Base-by-base conservation (phyloP, 306 rosid genomes). In the Purshia tridentata region DNA sequence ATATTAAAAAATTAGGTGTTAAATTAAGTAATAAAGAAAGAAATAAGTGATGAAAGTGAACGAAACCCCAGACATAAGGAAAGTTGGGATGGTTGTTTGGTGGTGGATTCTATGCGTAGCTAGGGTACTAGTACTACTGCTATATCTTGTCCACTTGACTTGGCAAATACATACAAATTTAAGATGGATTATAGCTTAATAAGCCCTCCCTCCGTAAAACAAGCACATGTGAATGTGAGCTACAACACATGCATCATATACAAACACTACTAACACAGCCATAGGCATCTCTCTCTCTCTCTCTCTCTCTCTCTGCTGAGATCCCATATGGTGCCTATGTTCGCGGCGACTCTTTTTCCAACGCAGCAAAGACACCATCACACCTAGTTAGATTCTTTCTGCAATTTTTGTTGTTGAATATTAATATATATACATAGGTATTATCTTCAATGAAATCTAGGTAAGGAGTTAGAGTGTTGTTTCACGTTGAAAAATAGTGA, bases 171-270 rank as follows among this genome's bases (percentile, higher is more conserved):
- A 46, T 46, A 46, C 49, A 10, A 10, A n/a, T n/a, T n/a, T n/a
- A n/a, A 46, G 12, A 46, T 46, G 49, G 14, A 46, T 13, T 46
- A 46, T 7, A 7, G 50, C 66, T 67, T 74, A 72, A 63, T 74
- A 72, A 63, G 57, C 77, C 13, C 9, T 76, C 13, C 12, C 77
- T 85, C 88, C 92, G 80, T 81, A 76, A 87, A 85, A 87, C 90
- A 81, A 77, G 86, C 80, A 75, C 96, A 86, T 82, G 89, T 84
- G 96, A 87, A 74, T n/a, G 13, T 41, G 49, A 62, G 22, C 84
- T 70, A 57, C 76, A 60, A 76, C 74, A 65, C 77, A 73, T 14
- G 67, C 78, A 81, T 85, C 79, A 78, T 79, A 77, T 79, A 70
- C 47, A 29, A 29, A 29, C 35, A 29, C 35, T 29, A 29, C 35